Evolutionary conservation across 2,329 filamentous ascomycete species (phyloP), one percentile per base, ranked within the genome.

Genomic region (Aspergillus costaricaensis): DNA sequence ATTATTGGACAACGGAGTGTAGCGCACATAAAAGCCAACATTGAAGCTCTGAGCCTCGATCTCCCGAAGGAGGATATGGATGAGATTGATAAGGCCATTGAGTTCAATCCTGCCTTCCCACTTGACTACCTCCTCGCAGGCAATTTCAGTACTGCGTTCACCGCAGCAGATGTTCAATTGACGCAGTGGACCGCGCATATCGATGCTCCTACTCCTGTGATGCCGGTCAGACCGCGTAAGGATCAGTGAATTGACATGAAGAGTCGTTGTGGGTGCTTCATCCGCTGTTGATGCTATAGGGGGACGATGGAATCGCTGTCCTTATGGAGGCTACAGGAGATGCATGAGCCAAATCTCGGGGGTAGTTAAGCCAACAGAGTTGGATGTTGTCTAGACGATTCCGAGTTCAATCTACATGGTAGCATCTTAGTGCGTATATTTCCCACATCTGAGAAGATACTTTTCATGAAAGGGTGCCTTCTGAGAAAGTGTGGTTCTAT

Each of bases 1-100:
- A 80, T 86, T 50, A 68, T 86, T 10, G 84, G 83, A 2, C 81
- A 81, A 0, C 73, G 82, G 12, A 85, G 81, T 66, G 67, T 83
- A 27, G 81, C 84, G 65, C 83, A 86, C 58, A 67, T 86, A 9
- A 68, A 79, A 58, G 77, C 79, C 15, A 88, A 87, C 67, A 85
- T 88, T 60, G 77, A 83, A 67, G 85, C 83, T 0, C 67, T 88
- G 58, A 77, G 70, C 4, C 69, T 88, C 36, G 67, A 74, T 19
- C 73, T 88, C 57, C 81, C 79, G 0, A 76, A 82, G 2, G 79
- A 83, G 15, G 84, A 88, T 61, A 76, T 88, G 14, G 71, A 77
- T 41, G 79, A 82, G 62, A 83, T 88, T 59, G 85, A 88, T 62
- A 71, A 69, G 2, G 80, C 82, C 12, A 74, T 76, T 50, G 69